Evolutionary conservation across 306 rosid species (phyloP).

Genomic region (Lablab purpureus): DNA sequence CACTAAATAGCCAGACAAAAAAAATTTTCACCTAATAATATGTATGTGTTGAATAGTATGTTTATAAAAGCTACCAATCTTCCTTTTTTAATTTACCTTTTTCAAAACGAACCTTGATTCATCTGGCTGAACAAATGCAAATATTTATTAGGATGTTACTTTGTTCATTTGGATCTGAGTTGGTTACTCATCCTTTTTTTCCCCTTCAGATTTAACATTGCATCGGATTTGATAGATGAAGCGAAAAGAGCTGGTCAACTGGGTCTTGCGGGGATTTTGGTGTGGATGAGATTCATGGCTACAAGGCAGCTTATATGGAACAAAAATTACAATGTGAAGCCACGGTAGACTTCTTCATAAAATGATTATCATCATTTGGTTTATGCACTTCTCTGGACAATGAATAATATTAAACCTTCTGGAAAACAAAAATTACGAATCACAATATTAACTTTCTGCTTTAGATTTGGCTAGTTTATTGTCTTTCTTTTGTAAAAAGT

Average conservation of each 20-base stretch:
- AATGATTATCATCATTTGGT: slow-evolving; percentile 36
- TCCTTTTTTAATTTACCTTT: background rate
- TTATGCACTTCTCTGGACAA: slow-evolving; percentile 33
- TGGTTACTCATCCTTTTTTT: slow-evolving; percentile 43
- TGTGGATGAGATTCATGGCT: slow-evolving; percentile 99
- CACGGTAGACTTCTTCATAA: slow-evolving; percentile 70
- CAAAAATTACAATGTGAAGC: slow-evolving; percentile 98
- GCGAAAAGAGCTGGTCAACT: slow-evolving; percentile 80
- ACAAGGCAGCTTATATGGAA: slow-evolving; percentile 98
- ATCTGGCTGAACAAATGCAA: slow-evolving; percentile 4
- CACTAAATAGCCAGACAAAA: background rate
- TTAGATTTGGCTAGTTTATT: slow-evolving; percentile 29
- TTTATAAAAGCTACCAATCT: background rate
- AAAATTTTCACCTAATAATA: background rate
- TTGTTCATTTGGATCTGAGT: slow-evolving; percentile 41
- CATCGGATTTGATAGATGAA: slow-evolving; percentile 79
- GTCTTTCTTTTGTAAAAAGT: slow-evolving; percentile 22
- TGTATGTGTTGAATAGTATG: background rate
- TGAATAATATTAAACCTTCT: slow-evolving; percentile 19
- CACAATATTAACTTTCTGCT: slow-evolving; percentile 30
- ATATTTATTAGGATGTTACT: slow-evolving; percentile 27
- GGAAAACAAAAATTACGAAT: slow-evolving; percentile 31
- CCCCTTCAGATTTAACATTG: slow-evolving; percentile 86
- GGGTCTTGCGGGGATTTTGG: slow-evolving; percentile 89
- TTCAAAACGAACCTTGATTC: slow-evolving; percentile 5